These are phyloP conservation scores for Petunia secreta DNA, from an alignment of 257 asterid species.

Conservation along the genomic window DNA sequence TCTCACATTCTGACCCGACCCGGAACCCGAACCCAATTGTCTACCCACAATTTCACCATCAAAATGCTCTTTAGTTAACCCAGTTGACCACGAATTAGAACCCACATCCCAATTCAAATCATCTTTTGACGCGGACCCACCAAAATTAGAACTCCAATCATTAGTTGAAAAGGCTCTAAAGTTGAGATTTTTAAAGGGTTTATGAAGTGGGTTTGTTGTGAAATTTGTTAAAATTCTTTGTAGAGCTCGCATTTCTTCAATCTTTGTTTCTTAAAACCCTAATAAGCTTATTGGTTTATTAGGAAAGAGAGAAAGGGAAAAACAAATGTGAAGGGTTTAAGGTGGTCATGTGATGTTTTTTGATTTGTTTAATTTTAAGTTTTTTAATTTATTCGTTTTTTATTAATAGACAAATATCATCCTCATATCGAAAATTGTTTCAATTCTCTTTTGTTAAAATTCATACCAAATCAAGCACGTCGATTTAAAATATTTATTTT, in stretches of 20 bases:
- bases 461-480: no score
- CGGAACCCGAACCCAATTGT: slow-evolving; percentile 39
- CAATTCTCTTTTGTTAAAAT: no score
- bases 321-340: no score
- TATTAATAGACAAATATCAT: no score
- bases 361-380: no score
- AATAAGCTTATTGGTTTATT: no score
- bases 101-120: slow-evolving; percentile 72
- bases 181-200: slow-evolving; percentile 30
- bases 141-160: slow-evolving; percentile 58
- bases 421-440: no score
- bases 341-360: no score
- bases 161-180: slow-evolving; percentile 51
- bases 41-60: slow-evolving; percentile 83
- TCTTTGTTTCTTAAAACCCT: background rate
- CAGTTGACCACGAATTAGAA: slow-evolving; percentile 80
- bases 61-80: slow-evolving; percentile 84
- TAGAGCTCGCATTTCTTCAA: slow-evolving; percentile 52
- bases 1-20: slow-evolving; percentile 15
- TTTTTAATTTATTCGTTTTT: no score
- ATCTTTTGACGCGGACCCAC: slow-evolving; percentile 42
- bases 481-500: no score
- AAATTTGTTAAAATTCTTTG: slow-evolving; percentile 51
- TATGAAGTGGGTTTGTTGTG: slow-evolving; percentile 33
- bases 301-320: no score